Percentiles rank a stretch among this genome's conserved stretches.
phyloP scores from a whole-genome alignment of 176 grass and related monocot genomes.

The Musa beccarii region DNA sequence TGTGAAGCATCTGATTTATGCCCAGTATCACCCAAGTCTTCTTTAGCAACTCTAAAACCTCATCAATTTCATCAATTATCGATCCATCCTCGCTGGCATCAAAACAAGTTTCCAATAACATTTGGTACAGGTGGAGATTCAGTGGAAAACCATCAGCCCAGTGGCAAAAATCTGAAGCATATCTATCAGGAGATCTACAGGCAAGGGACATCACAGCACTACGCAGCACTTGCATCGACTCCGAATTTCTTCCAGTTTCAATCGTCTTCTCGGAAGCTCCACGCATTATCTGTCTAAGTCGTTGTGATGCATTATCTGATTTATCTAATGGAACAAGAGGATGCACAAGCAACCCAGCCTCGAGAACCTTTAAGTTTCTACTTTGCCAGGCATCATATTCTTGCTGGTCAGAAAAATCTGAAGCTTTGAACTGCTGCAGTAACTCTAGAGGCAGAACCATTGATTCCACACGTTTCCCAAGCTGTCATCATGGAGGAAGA shows the following conservation, averaged over 20 bases:
- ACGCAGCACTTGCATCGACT: conserved; percentile 81
- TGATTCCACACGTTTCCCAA: conserved; percentile 60
- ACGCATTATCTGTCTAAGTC: conserved; percentile 71
- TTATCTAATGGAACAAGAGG: conserved; percentile 61
- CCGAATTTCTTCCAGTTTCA: conserved; percentile 87
- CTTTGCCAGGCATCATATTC: conserved; percentile 67
- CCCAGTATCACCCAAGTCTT: conserved; percentile 92
- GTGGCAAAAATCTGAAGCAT: conserved; percentile 64
- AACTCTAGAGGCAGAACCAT: conserved; percentile 97
- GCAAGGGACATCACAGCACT: conserved; percentile 73
- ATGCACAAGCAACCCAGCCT: conserved; percentile 78
- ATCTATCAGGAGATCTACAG: conserved; percentile 59
- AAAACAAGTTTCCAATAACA: conserved; percentile 92
- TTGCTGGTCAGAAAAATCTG: conserved; percentile 70
- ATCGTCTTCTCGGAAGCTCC: conserved; percentile 55
- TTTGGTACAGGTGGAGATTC: conserved; percentile 89
- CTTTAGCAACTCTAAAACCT: conserved; percentile 90
- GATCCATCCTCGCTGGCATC: conserved; percentile 64
- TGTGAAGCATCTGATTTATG: conserved; percentile 82
- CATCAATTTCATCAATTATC: conserved; percentile 89
- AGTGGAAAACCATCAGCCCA: conserved; percentile 96
- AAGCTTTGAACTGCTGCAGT: conserved; percentile 87
- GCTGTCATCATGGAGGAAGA: conserved; percentile 35
- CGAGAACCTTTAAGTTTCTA: conserved; percentile 84
- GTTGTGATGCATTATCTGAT: conserved; percentile 61